Evolutionary conservation across 2,329 filamentous ascomycete species (phyloP), one percentile per base, ranked within the genome.

Genomic region (Aspergillus phoenicis): DNA sequence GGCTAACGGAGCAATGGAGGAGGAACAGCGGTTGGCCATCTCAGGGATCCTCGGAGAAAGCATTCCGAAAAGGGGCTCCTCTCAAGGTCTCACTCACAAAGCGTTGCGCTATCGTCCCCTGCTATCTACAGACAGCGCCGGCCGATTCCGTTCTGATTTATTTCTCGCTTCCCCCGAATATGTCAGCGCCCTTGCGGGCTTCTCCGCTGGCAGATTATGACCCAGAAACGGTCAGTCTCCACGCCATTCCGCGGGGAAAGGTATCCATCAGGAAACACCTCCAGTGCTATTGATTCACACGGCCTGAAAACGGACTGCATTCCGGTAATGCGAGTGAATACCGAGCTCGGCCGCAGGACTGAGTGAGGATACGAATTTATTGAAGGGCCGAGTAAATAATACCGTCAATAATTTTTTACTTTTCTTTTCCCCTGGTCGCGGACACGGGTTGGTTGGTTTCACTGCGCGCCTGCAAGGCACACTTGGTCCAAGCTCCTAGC

Each of bases 401-500:
- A 26, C n/a, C 17, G 20, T 43, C 38, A 55, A 43, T 55, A 30
- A 45, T 45, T 30, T 26, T 45, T 51, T 51, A 20, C 22, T 48
- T 10, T 36, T 36, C 45, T 47, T 59, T 59, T 28, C 28, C 22
- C 24, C 49, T 24, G 26, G 38, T 57, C 47, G 53, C 61, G 47
- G 56, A 61, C 61, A 57, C 48, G 59, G 51, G 59, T 28, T 54
- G 38, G 38, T 30, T 60, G 39, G 41, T 52, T 49, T 48, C 60
- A 33, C 53, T 43, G 38, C 41, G 52, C 39, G 33, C 60, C 58
- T 63, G 62, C 56, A 63, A 63, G 62, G 59, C 52, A 63, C 55
- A 24, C 47, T 55, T 63, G 58, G 61, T 47, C 61, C 52, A 52
- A 63, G 59, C 61, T 57, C 53, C 57, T 45, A 41, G 59, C 58